phyloP scores from a whole-genome alignment of 768 basidiomycete species.

The Inosperma sp. region DNA sequence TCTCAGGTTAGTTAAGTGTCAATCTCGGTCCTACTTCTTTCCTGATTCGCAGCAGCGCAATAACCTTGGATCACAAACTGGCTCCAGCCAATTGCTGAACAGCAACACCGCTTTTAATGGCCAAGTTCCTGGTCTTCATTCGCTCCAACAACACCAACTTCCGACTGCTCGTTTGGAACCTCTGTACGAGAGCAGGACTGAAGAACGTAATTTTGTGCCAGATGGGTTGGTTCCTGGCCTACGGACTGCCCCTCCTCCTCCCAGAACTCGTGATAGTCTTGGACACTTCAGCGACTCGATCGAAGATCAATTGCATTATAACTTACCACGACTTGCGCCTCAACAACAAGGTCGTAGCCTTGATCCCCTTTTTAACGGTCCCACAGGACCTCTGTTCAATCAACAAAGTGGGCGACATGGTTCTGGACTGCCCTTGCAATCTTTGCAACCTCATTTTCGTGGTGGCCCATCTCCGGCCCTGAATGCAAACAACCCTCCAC shows the following conservation, averaged over 20 bases:
- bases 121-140: slow-evolving; percentile 36
- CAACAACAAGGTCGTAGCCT: slow-evolving; percentile 47
- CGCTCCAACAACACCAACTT: slow-evolving; percentile 39
- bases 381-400: slow-evolving; percentile 44
- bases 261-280: slow-evolving; percentile 54
- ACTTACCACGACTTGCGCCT: slow-evolving; percentile 47
- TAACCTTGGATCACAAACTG: slow-evolving; percentile 22
- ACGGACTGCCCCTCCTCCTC: slow-evolving; percentile 58
- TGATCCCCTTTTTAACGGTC: slow-evolving; percentile 54
- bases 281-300: slow-evolving; percentile 53
- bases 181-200: slow-evolving; percentile 66
- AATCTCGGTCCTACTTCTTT: background rate
- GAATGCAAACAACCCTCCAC: slow-evolving; percentile 42
- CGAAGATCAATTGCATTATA: slow-evolving; percentile 61
- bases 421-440: slow-evolving; percentile 49
- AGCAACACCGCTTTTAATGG: slow-evolving; percentile 31
- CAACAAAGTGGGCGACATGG: slow-evolving; percentile 51
- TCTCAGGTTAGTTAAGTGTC: slow-evolving; percentile 50
- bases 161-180: slow-evolving; percentile 55
- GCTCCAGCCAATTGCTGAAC: slow-evolving; percentile 22
- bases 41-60: slow-evolving; percentile 30
- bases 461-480: slow-evolving; percentile 63
- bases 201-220: slow-evolving; percentile 75
- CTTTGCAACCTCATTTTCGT: slow-evolving; percentile 63
- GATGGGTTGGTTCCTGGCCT: slow-evolving; percentile 86